Evolutionary conservation across 495 filamentous ascomycete species (phyloP), one percentile per base, ranked within the genome.

Genomic region (Annulohypoxylon stygium): DNA sequence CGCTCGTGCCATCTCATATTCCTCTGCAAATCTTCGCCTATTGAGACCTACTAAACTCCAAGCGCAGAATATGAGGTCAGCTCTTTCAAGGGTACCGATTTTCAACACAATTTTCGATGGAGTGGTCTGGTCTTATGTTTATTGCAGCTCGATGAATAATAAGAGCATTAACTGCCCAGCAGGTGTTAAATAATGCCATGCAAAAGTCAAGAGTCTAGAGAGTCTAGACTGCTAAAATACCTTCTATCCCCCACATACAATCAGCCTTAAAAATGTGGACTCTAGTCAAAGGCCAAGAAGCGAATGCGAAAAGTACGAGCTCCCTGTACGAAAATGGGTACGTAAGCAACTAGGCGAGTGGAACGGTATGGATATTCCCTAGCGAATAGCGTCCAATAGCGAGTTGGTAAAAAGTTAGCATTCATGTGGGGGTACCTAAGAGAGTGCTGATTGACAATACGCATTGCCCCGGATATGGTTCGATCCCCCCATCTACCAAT

Each of bases 251-350:
- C 53, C 53, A 57, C 53, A 20, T 3, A 8, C 43, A 5, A 18
- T 33, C 53, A 57, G 53, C 53, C 53, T 57, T 57, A 57, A 57
- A 57, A 34, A 18, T 57, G 26, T 57, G 53, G 53, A 57, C 9
- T 33, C 5, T 57, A 57, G 11, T 36, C 8, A 12, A 20, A 47
- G 6, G 43, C 43, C 43, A 47, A 47, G 25, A 60, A 41, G 57
- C 57, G 57, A 60, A 60, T 60, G 20, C 57, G 57, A 60, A 39
- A 23, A 9, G 39, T 60, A 60, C 57, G 57, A 60, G 37, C 8
- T 23, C 30, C 11, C 16, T 43, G 20, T 60, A 18, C 36, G 30
- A 39, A 8, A 39, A n/a, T 6, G 14, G 57, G 25, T 51, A 25
- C 20, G 48, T 51, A 51, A 26, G 48, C 48, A 33, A 12, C 25